A percentile compares a stretch with the other conserved stretches of the same genome.
Conservation (phyloP, 805 yeast genomes). For the Barnettozyma californica region DNA sequence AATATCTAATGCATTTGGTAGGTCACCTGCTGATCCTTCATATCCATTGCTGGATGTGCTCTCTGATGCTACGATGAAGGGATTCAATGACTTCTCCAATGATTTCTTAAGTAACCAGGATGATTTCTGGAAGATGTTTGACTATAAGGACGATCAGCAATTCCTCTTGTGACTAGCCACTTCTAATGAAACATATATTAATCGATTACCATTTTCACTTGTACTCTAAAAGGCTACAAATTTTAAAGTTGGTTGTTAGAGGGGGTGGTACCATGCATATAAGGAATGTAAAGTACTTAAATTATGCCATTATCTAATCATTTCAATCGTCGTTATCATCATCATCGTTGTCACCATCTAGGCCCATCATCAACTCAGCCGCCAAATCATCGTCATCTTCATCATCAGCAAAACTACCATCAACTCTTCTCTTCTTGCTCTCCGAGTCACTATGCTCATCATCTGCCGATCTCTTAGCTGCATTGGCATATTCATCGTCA, state of each 20-base stretch:
- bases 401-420: slow-evolving; percentile 18
- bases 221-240: no score
- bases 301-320: not conserved
- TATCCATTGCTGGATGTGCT: slow-evolving; percentile 19
- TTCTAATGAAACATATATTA: not conserved
- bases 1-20: not conserved
- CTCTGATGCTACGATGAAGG: slow-evolving; percentile 23
- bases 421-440: slow-evolving; percentile 27
- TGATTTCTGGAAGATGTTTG: slow-evolving; percentile 25
- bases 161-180: slow-evolving; percentile 15
- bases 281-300: not conserved
- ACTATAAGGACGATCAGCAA: slow-evolving; percentile 23
- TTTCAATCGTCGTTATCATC: slow-evolving; percentile 10
- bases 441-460: slow-evolving; percentile 12
- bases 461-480: slow-evolving; percentile 5
- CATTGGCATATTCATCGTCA: not conserved
- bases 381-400: slow-evolving; percentile 28
- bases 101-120: slow-evolving; percentile 13
- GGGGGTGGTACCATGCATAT: no score
- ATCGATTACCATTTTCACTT: not conserved
- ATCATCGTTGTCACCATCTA: slow-evolving; percentile 23
- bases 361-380: slow-evolving; percentile 27
- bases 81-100: slow-evolving; percentile 17
- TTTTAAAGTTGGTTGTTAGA: no score
- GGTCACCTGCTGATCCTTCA: slow-evolving; percentile 6